Evolutionary conservation across 805 yeast species (phyloP).

Genomic region (Kurtzmaniella cleridarum): DNA sequence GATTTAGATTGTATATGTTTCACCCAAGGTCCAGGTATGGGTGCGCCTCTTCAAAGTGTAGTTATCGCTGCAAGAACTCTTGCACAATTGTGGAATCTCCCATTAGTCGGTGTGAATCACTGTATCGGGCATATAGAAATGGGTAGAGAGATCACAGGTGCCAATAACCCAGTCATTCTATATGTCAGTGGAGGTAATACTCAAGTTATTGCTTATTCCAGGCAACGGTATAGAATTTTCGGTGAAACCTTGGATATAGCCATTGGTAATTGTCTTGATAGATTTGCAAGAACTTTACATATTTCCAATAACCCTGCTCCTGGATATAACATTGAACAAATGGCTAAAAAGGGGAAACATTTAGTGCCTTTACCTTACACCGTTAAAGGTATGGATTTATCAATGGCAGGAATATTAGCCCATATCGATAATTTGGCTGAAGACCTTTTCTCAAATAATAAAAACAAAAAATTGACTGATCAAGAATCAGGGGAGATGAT

Average conservation of each 20-base stretch:
- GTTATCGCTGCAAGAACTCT: constrained; percentile 89
- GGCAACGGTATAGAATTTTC: constrained; percentile 90
- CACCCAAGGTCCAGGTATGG: constrained; percentile 99
- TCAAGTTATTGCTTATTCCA: constrained; percentile 94
- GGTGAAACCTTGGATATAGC: constrained; percentile 99
- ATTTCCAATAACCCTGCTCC: constrained; percentile 95
- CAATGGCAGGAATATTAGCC: constrained; percentile 93
- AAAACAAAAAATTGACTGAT: constrained; percentile 34
- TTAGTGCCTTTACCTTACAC: constrained; percentile 86
- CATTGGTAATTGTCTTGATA: constrained; percentile 91
- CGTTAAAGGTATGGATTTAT: constrained; percentile 96
- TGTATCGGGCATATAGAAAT: constrained; percentile 98
- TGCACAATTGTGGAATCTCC: constrained; percentile 72
- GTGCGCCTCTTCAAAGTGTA: constrained; percentile 93
- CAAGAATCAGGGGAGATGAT: constrained; percentile 46
- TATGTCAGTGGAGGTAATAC: constrained; percentile 99
- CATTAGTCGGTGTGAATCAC: constrained; percentile 92
- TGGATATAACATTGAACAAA: constrained; percentile 92
- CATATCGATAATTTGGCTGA: constrained; percentile 76
- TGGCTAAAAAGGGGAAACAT: constrained; percentile 67
- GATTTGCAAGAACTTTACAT: constrained; percentile 87
- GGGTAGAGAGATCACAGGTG: constrained; percentile 99
- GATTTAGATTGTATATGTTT: constrained; percentile 82
- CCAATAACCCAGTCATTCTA: constrained; percentile 91
- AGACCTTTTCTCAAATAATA: constrained; percentile 49